phyloP scores from a whole-genome alignment of 1,284 basidiomycete genomes.

The Trichosporon ovoides region DNA sequence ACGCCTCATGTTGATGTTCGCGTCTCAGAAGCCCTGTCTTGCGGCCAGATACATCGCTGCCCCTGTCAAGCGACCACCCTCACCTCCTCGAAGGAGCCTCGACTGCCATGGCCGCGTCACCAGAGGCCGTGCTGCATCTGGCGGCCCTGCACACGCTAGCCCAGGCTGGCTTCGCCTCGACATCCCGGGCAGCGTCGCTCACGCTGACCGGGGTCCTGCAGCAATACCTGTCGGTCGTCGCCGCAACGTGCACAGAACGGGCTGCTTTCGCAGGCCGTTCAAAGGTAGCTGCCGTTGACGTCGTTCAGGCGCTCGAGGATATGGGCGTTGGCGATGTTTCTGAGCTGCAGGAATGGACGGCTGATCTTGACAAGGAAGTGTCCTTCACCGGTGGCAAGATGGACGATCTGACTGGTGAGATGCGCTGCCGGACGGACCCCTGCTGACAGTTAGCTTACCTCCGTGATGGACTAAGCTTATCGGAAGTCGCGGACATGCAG shows the following conservation, averaged over 20 bases:
- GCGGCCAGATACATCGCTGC: not conserved
- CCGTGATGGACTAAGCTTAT: constrained; percentile 24
- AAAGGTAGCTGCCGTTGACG: constrained; percentile 40
- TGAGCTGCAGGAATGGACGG: constrained; percentile 39
- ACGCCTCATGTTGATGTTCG: not conserved
- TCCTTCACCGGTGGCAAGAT: constrained; percentile 25
- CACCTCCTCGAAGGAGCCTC: not conserved
- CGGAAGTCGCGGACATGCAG: constrained; percentile 25
- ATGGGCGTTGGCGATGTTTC: constrained; percentile 33
- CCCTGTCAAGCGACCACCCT: not conserved
- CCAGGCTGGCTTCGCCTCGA: constrained; percentile 41
- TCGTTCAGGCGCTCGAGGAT: constrained; percentile 36
- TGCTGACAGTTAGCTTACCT: constrained; percentile 23
- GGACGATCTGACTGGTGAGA: constrained; percentile 29
- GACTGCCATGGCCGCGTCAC: constrained; percentile 27
- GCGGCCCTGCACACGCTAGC: constrained; percentile 40
- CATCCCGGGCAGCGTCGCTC: constrained; percentile 38
- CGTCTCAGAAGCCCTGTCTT: not conserved
- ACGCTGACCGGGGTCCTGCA: constrained; percentile 35
- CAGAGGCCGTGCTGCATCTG: constrained; percentile 42
- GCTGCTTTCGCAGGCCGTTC: constrained; percentile 38
- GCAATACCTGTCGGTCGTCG: constrained; percentile 37
- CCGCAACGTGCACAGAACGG: constrained; percentile 33
- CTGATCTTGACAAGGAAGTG: constrained; percentile 26
- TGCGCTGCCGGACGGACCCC: not conserved